Evolutionary conservation across 805 yeast species (phyloP).

Genomic region (Yarrowia keelungensis): DNA sequence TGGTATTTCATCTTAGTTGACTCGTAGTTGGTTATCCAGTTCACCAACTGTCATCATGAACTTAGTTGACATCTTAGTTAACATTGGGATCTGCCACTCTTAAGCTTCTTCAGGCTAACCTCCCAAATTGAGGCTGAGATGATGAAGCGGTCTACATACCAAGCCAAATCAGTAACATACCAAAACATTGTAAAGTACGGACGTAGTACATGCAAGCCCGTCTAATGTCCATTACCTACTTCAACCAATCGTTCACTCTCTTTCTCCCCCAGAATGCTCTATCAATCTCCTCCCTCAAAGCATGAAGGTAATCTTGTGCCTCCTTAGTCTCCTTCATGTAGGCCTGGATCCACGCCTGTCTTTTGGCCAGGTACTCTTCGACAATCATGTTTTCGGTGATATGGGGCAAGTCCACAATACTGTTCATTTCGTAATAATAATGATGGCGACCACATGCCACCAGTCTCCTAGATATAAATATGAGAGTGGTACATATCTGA

Average conservation of each 20-base stretch:
- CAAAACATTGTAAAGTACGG: neutral
- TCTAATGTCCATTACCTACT: neutral
- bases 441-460: neutral
- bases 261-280: neutral
- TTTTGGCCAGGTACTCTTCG: neutral
- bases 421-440: neutral
- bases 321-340: neutral
- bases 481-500: neutral
- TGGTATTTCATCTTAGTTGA: too few species aligned
- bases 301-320: neutral
- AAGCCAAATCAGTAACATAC: neutral
- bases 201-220: too few species aligned
- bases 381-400: neutral
- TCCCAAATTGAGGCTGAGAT: too few species aligned
- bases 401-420: neutral
- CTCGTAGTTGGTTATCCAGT: too few species aligned
- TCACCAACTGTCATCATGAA: too few species aligned
- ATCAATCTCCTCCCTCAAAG: constrained; percentile 1
- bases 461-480: neutral
- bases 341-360: constrained; percentile 7
- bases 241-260: neutral
- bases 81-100: too few species aligned
- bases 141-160: neutral
- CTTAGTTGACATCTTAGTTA: too few species aligned
- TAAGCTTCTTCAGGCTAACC: too few species aligned